Evolutionary conservation across 345 rosid species (phyloP).

Genomic region (Eucalyptus dawsonii): DNA sequence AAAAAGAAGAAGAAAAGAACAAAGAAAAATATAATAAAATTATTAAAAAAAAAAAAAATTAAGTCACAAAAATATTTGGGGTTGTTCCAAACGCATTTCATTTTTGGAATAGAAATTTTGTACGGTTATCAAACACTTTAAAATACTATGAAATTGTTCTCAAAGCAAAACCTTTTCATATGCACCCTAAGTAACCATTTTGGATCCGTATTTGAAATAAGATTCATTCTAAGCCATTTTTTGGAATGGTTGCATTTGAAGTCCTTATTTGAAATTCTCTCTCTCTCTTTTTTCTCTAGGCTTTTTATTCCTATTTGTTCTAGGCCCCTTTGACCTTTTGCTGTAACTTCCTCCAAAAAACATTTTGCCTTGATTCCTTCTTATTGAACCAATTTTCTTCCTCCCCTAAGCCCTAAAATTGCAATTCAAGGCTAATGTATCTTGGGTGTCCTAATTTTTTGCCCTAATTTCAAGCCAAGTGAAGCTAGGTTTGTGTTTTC

Average conservation of each 20-base stretch:
- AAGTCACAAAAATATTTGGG: too few relatives aligned
- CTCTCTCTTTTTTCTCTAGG: neutral
- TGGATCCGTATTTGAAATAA: neutral
- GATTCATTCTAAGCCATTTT: too few relatives aligned
- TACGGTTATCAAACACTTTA: too few relatives aligned
- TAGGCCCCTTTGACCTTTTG: neutral
- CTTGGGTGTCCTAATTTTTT: neutral
- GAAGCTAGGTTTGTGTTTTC: neutral
- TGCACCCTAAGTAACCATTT: too few relatives aligned
- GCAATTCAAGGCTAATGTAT: neutral
- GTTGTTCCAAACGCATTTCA: rapidly evolving
- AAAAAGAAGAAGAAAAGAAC: too few relatives aligned
- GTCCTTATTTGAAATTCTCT: too few relatives aligned
- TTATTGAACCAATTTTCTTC: neutral
- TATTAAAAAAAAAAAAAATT: too few relatives aligned
- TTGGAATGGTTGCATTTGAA: neutral
- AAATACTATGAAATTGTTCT: too few relatives aligned
- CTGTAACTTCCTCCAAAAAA: neutral
- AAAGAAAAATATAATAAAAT: too few relatives aligned
- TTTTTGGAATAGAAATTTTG: too few relatives aligned
- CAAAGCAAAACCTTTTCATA: too few relatives aligned
- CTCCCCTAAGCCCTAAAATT: neutral
- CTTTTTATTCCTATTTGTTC: neutral
- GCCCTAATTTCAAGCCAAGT: neutral
- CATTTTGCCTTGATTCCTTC: neutral